A percentile compares a stretch with the other conserved stretches of the same genome.
Evolutionary conservation across 169 alveolate species (phyloP).

Genomic region (Plasmodium fragile): DNA sequence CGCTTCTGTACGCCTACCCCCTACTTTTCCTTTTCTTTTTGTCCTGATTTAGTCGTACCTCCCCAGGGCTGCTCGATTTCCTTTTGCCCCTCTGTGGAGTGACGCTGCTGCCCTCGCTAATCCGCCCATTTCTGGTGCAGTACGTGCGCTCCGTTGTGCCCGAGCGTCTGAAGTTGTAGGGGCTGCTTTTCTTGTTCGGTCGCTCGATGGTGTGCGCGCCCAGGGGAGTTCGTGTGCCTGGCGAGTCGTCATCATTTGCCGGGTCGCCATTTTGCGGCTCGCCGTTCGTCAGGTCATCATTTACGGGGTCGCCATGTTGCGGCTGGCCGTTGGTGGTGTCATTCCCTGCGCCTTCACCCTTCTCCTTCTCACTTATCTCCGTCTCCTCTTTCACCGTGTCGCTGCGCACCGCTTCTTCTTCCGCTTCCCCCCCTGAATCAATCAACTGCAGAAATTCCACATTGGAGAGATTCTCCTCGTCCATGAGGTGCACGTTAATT

Average conservation of each 20-base stretch:
- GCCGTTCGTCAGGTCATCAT: background rate
- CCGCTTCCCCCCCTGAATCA: background rate
- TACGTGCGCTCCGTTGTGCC: background rate
- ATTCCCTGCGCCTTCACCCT: background rate
- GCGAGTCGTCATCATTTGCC: background rate
- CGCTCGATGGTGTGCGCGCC: background rate
- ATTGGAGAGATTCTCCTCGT: conserved; percentile 47
- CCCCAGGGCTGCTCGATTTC: background rate
- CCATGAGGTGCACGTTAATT: conserved; percentile 27
- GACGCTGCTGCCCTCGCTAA: background rate
- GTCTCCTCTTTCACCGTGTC: background rate
- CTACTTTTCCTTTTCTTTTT: conserved; percentile 12
- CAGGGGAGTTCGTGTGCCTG: background rate
- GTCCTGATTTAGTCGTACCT: background rate
- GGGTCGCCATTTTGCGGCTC: background rate
- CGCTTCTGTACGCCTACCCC: background rate
- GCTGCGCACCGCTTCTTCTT: background rate
- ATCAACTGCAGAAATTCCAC: conserved; percentile 9
- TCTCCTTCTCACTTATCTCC: background rate
- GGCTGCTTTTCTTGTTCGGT: background rate
- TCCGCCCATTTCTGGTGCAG: background rate
- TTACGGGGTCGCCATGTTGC: background rate
- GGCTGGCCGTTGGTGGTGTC: background rate
- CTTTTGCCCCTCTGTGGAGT: conserved; percentile 23
- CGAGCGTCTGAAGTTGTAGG: background rate